Conservation (phyloP, 352 stramenopile genomes). For the Pythium apleroticum region DNA sequence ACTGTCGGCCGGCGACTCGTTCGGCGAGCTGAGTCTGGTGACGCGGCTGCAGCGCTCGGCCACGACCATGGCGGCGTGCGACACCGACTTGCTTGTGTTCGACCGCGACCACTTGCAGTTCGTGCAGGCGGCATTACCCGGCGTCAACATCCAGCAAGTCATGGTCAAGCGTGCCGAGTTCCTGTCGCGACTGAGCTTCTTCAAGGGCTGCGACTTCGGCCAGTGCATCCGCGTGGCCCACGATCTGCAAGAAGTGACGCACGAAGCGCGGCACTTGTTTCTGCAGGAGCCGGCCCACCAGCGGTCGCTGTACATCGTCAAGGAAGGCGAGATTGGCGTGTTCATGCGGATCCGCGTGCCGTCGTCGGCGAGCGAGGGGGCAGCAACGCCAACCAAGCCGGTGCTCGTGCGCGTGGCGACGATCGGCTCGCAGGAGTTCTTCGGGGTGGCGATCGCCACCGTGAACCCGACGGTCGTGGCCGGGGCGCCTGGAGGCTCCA, state of each 20-base stretch:
- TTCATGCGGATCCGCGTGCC: conserved; percentile 36
- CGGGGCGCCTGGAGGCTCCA: not conserved
- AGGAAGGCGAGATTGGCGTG: conserved; percentile 65
- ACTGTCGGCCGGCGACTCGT: conserved; percentile 61
- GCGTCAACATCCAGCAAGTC: conserved; percentile 62
- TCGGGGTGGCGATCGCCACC: conserved; percentile 48
- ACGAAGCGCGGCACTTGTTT: conserved; percentile 65
- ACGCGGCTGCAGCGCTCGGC: conserved; percentile 69
- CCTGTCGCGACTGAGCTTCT: conserved; percentile 55
- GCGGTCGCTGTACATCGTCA: conserved; percentile 67
- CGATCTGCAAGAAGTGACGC: conserved; percentile 54
- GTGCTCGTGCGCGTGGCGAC: conserved; percentile 67
- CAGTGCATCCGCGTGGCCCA: conserved; percentile 77
- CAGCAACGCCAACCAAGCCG: conserved; percentile 8
- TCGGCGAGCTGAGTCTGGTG: conserved; percentile 74
- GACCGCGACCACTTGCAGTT: conserved; percentile 52
- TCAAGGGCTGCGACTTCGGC: conserved; percentile 55
- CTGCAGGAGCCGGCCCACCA: conserved; percentile 47
- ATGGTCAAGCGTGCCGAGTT: conserved; percentile 77
- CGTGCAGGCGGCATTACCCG: conserved; percentile 41
- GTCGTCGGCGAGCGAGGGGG: not conserved
- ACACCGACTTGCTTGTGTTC: conserved; percentile 74
- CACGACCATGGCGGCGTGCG: conserved; percentile 56
- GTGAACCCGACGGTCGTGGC: conserved; percentile 23
- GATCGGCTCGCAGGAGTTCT: conserved; percentile 71